phyloP scores from a whole-genome alignment of 305 asterid genomes.

The Fraxinus albicans region DNA sequence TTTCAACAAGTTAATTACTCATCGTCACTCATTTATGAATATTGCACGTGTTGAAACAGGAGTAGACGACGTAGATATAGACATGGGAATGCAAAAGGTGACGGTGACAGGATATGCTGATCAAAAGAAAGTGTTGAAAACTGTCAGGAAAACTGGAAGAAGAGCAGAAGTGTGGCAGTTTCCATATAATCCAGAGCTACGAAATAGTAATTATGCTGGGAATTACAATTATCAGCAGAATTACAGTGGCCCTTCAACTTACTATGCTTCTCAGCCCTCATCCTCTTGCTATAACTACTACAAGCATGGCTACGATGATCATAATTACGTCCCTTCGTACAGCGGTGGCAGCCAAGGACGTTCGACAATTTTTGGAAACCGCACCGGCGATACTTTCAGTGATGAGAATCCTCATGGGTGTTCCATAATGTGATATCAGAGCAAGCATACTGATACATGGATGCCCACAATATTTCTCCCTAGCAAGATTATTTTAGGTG shows the following conservation, averaged over 20 bases:
- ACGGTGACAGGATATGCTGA: conserved; percentile 73
- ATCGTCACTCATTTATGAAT: not conserved
- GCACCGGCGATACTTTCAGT: conserved; percentile 59
- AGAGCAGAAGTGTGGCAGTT: conserved; percentile 76
- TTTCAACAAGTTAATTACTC: not conserved
- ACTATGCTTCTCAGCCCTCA: conserved; percentile 38
- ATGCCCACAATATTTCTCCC: not conserved
- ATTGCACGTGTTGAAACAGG: conserved; percentile 33
- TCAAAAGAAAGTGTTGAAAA: conserved; percentile 63
- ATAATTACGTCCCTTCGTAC: not conserved
- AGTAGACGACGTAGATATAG: conserved; percentile 65
- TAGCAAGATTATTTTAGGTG: not conserved
- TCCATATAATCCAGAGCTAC: conserved; percentile 52
- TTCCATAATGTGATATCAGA: conserved; percentile 46
- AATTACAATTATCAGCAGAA: conserved; percentile 32
- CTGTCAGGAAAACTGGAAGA: conserved; percentile 57
- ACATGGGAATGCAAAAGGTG: conserved; percentile 72
- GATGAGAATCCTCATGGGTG: conserved; percentile 79
- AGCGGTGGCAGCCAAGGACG: conserved; percentile 22
- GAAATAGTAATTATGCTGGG: conserved; percentile 40
- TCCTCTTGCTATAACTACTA: conserved; percentile 68
- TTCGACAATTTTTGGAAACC: conserved; percentile 46
- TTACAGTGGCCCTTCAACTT: conserved; percentile 40
- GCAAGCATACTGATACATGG: not conserved
- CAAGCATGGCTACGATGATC: conserved; percentile 64